Base-by-base conservation (phyloP, 805 yeast genomes). In the Lipomyces anomalus region DNA sequence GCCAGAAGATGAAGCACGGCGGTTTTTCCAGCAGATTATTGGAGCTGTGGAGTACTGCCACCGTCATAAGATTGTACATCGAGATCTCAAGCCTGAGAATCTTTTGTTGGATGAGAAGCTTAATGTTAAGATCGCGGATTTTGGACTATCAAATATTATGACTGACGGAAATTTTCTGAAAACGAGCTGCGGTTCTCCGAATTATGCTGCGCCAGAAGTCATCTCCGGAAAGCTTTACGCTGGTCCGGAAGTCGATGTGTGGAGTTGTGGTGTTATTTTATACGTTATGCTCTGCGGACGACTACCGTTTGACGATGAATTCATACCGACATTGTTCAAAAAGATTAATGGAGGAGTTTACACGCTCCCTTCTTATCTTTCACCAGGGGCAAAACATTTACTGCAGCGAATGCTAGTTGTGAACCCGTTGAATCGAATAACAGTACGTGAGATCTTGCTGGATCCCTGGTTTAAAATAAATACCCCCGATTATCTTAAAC, bases 1-100 rank as follows among this genome's bases (percentile, higher is more conserved):
- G 95, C 79, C 81, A 33, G 97, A 90, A 66, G 77, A 78, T 52
- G 95, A 89, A 64, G 97, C 94, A 0, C 73, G 97, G 46, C 71
- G 96, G 50, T 90, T 90, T 60, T 90, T 90, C 67, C 97, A 90
- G 65, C 97, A 90, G 66, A 90, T 90, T 40, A 87, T 90, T 46
- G 88, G 95, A 38, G 97, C 97, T 4, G 95, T 89, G 3, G 96
- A 88, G 60, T 90, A 90, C 68, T 89, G 97, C 62, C 97, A 89
- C 66, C 76, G 95, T 48, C 96, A 89, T 66, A 90, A 89, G 69
- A 89, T 89, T 68, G 97, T 89, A 35, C 97, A 89, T 63, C 74
- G 98, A 58, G 98, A 92, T 68, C 75, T 92, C 64, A 92, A 92
- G 65, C 98, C 98, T 0, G 98, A 92, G 64, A 89, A 89, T 63